These are phyloP conservation scores for Panellus pusillus DNA, from an alignment of 768 basidiomycete genomes.

Conservation along the genomic window DNA sequence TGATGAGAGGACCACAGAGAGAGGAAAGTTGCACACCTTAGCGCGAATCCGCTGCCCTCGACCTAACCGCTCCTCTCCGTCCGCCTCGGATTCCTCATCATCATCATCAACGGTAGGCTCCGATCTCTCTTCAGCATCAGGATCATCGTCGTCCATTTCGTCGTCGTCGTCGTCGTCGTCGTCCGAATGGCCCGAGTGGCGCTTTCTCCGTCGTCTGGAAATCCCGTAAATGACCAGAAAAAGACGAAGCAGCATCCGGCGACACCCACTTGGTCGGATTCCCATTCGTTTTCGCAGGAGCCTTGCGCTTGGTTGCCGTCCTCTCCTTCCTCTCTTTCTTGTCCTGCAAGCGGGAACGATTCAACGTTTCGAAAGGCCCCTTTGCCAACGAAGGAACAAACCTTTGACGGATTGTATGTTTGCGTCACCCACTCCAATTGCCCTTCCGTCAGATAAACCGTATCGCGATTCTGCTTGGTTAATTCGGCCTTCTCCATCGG, in stretches of 20 bases:
- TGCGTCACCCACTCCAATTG: slow-evolving; percentile 59
- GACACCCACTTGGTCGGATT: slow-evolving; percentile 44
- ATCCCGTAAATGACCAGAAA: background rate
- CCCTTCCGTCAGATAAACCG: slow-evolving; percentile 65
- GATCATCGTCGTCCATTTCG: slow-evolving; percentile 43
- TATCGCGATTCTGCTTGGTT: slow-evolving; percentile 67
- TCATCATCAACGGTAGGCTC: slow-evolving; percentile 27
- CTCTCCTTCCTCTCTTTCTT: slow-evolving; percentile 56
- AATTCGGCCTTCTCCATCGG: slow-evolving; percentile 66
- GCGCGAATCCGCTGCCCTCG: slow-evolving; percentile 40
- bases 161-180: slow-evolving; percentile 40
- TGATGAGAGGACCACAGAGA: background rate
- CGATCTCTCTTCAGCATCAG: slow-evolving; percentile 30
- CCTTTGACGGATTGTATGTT: slow-evolving; percentile 39
- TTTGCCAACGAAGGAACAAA: slow-evolving; percentile 17
- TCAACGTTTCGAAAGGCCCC: background rate
- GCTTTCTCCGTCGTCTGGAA: slow-evolving; percentile 38
- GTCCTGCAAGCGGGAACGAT: slow-evolving; percentile 18
- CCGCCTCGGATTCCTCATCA: slow-evolving; percentile 26
- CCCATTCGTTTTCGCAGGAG: slow-evolving; percentile 44
- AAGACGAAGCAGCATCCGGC: background rate
- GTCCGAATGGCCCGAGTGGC: slow-evolving; percentile 39
- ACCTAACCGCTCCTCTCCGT: slow-evolving; percentile 36
- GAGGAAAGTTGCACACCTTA: slow-evolving; percentile 33
- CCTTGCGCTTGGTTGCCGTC: slow-evolving; percentile 55